phyloP scores from a whole-genome alignment of 768 basidiomycete genomes.

The Amanita polypyramis region DNA sequence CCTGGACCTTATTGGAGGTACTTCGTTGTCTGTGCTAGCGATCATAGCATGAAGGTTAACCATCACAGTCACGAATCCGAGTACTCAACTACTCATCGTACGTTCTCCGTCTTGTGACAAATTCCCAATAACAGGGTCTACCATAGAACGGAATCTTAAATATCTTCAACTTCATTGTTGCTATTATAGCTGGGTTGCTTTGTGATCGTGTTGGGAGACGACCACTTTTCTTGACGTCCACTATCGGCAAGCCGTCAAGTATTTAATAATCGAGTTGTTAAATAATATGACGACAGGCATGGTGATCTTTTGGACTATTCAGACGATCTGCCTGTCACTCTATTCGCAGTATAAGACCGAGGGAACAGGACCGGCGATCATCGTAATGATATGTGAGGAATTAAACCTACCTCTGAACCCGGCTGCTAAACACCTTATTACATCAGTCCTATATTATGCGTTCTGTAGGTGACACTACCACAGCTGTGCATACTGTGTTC shows the following conservation, averaged over 20 bases:
- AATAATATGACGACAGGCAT: slow-evolving; percentile 22
- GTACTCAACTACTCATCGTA: slow-evolving; percentile 31
- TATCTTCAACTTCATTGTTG: slow-evolving; percentile 46
- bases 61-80: slow-evolving; percentile 29
- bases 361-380: slow-evolving; percentile 43
- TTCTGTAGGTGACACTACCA: not conserved
- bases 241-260: slow-evolving; percentile 19
- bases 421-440: slow-evolving; percentile 8
- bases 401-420: not conserved
- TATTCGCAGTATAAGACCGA: slow-evolving; percentile 27
- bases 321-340: slow-evolving; percentile 38
- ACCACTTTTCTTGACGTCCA: slow-evolving; percentile 37
- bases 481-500: too few relatives aligned
- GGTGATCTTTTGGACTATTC: slow-evolving; percentile 45
- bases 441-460: slow-evolving; percentile 14
- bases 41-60: not conserved
- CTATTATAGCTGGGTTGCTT: slow-evolving; percentile 36
- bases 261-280: not conserved
- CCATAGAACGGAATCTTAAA: slow-evolving; percentile 41
- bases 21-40: not conserved
- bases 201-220: slow-evolving; percentile 41
- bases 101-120: slow-evolving; percentile 8
- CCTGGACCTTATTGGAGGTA: slow-evolving; percentile 33
- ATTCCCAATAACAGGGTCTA: not conserved
- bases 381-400: slow-evolving; percentile 30